Percentiles rank a stretch among this genome's conserved stretches.
These are phyloP conservation scores for Crithidia mellificae DNA, from an alignment of 208 protist species.

Conservation along the genomic window DNA sequence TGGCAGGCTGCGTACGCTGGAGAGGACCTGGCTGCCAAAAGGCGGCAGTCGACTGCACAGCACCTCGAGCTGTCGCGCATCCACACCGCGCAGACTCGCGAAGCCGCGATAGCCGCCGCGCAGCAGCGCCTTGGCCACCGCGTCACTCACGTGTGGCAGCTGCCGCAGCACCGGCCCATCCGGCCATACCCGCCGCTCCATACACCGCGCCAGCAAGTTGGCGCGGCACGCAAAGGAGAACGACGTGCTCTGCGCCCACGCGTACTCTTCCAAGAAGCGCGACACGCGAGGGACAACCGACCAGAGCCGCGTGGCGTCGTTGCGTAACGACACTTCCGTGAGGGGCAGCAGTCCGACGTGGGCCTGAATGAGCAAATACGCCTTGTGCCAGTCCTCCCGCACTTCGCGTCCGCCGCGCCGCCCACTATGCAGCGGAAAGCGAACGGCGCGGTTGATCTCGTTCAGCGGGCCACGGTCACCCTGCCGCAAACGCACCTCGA, in stretches of 20 bases:
- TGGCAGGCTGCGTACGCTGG: constrained; percentile 35
- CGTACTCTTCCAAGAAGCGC: constrained; percentile 71
- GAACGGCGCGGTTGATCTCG: constrained; percentile 74
- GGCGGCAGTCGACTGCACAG: constrained; percentile 68
- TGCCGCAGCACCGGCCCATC: constrained; percentile 72
- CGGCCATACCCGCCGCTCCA: constrained; percentile 82
- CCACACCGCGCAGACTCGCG: constrained; percentile 28
- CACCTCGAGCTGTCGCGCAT: constrained; percentile 68
- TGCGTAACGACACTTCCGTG: constrained; percentile 72
- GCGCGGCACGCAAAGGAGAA: constrained; percentile 53
- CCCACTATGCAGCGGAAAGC: constrained; percentile 66
- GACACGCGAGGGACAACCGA: constrained; percentile 65
- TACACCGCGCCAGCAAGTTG: constrained; percentile 54
- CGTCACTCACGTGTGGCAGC: constrained; percentile 67
- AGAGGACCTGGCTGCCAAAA: constrained; percentile 65
- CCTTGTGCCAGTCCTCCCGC: constrained; percentile 89
- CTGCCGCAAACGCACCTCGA: constrained; percentile 75
- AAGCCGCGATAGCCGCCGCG: constrained; percentile 56
- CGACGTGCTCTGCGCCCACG: constrained; percentile 30
- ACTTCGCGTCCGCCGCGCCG: constrained; percentile 74
- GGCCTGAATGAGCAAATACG: constrained; percentile 80
- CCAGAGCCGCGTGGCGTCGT: constrained; percentile 76
- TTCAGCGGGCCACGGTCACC: constrained; percentile 82
- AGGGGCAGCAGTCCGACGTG: constrained; percentile 60
- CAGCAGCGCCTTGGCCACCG: constrained; percentile 45